phyloP scores from a whole-genome alignment of 202 grass and related monocot genomes.

The Saccharum hybrid region DNA sequence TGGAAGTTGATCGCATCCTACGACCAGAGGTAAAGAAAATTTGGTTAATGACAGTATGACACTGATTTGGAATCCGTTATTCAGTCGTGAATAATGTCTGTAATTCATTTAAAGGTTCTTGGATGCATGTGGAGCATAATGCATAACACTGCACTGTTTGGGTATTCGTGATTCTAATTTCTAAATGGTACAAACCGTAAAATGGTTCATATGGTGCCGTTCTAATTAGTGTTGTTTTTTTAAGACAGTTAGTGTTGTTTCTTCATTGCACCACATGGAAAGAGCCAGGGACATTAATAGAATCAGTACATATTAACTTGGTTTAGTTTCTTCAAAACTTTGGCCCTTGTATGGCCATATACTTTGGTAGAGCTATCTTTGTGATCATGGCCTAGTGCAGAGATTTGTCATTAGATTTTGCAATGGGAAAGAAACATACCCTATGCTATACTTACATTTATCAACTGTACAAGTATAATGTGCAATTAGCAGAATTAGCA shows the following conservation, averaged over 20 bases:
- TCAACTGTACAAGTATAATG: background rate
- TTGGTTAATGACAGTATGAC: constrained; percentile 33
- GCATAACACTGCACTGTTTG: background rate
- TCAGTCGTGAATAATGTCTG: constrained; percentile 9
- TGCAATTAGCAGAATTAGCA: background rate
- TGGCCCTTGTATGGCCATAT: constrained; percentile 11
- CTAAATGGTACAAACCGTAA: constrained; percentile 15
- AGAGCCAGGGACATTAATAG: background rate
- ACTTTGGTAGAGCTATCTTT: constrained; percentile 5
- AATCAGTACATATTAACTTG: constrained; percentile 3
- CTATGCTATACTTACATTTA: constrained; percentile 6
- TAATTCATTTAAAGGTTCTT: constrained; percentile 17
- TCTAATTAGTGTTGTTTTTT: constrained; percentile 12
- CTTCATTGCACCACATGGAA: constrained; percentile 7
- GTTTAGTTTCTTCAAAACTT: constrained; percentile 9
- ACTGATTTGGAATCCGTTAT: constrained; percentile 23
- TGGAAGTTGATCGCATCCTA: constrained; percentile 98
- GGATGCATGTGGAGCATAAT: constrained; percentile 31
- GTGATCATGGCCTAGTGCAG: constrained; percentile 10
- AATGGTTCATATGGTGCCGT: constrained; percentile 17
- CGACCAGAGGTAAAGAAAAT: constrained; percentile 81
- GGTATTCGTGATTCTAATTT: background rate
- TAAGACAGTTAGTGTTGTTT: constrained; percentile 3
- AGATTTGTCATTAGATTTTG: constrained; percentile 11
- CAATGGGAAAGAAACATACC: background rate